A percentile compares a stretch with the other conserved stretches of the same genome.
Conservation (phyloP, 2,329 filamentous ascomycete genomes). For the Beauveria caledonica region DNA sequence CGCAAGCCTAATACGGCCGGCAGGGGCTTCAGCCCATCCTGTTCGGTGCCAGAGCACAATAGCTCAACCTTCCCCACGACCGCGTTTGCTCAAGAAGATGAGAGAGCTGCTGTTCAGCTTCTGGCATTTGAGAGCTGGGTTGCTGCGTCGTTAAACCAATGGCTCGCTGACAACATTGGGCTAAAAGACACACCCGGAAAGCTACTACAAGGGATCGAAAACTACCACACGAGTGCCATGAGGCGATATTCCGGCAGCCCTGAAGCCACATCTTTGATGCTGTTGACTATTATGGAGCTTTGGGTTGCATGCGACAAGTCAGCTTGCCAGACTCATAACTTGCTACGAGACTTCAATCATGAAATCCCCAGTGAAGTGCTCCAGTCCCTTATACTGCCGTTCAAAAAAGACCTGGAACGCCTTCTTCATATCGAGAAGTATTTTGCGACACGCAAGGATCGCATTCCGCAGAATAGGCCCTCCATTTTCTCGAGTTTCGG, state of each 20-base stretch:
- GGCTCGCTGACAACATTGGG: conserved; percentile 23
- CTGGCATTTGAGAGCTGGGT: conserved; percentile 42
- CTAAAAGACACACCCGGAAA: conserved; percentile 18
- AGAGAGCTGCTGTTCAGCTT: conserved; percentile 17
- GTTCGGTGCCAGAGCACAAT: neutral
- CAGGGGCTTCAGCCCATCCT: neutral
- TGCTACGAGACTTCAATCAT: conserved; percentile 40
- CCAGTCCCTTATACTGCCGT: conserved; percentile 36
- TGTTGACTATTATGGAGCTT: conserved; percentile 46
- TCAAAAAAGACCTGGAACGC: conserved; percentile 34
- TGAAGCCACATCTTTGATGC: conserved; percentile 41
- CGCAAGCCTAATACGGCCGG: neutral
- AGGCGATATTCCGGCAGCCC: conserved; percentile 31
- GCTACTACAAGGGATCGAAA: conserved; percentile 22
- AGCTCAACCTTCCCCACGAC: neutral
- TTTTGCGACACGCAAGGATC: conserved; percentile 18
- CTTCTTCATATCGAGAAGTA: conserved; percentile 38
- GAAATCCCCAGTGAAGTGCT: conserved; percentile 32
- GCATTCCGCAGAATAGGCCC: neutral
- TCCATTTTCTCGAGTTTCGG: neutral
- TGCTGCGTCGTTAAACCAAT: conserved; percentile 25
- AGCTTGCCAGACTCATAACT: conserved; percentile 26
- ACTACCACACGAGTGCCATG: conserved; percentile 25
- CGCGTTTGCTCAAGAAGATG: too few species aligned
- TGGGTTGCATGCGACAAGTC: conserved; percentile 50